Evolutionary conservation across 2,329 filamentous ascomycete species (phyloP).

Genomic region (Trichoderma semiorbis): DNA sequence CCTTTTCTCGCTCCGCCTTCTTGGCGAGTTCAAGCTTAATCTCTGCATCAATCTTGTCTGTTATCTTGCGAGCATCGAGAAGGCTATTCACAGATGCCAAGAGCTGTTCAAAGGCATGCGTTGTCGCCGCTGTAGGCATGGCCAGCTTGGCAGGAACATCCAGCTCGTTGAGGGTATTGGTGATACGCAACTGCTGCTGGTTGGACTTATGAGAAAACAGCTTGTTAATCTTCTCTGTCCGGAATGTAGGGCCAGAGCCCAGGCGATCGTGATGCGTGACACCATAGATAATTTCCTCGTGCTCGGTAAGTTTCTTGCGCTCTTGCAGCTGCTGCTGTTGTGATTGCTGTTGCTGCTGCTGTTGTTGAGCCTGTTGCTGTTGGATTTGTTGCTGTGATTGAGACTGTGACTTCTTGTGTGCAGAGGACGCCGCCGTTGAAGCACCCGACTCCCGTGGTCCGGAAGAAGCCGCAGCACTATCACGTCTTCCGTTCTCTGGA

Average conservation of each 20-base stretch:
- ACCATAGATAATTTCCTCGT: slow-evolving; percentile 77
- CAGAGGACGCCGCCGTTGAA: slow-evolving; percentile 36
- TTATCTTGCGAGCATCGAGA: slow-evolving; percentile 69
- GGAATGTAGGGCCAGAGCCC: slow-evolving; percentile 82
- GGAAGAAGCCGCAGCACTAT: slow-evolving; percentile 51
- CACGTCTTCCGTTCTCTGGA: slow-evolving; percentile 42
- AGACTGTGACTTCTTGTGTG: slow-evolving; percentile 48
- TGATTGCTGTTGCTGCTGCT: slow-evolving; percentile 29
- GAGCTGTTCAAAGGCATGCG: slow-evolving; percentile 67
- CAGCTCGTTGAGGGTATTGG: slow-evolving; percentile 66
- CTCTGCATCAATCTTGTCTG: slow-evolving; percentile 73
- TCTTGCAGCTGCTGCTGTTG: slow-evolving; percentile 44
- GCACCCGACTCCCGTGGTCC: slow-evolving; percentile 35
- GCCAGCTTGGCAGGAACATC: slow-evolving; percentile 66
- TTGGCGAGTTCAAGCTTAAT: slow-evolving; percentile 58
- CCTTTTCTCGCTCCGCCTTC: slow-evolving; percentile 51
- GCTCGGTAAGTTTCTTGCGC: slow-evolving; percentile 67
- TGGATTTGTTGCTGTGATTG: slow-evolving; percentile 33
- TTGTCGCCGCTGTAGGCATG: slow-evolving; percentile 71
- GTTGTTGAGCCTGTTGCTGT: slow-evolving; percentile 27
- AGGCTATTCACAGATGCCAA: slow-evolving; percentile 65
- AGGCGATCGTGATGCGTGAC: slow-evolving; percentile 83
- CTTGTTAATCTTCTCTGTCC: slow-evolving; percentile 77
- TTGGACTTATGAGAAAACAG: slow-evolving; percentile 73
- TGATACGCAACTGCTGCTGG: slow-evolving; percentile 72